Evolutionary conservation across 371 early-diverging fungal genomes (phyloP).

Genomic region (Zychaea mexicana): DNA sequence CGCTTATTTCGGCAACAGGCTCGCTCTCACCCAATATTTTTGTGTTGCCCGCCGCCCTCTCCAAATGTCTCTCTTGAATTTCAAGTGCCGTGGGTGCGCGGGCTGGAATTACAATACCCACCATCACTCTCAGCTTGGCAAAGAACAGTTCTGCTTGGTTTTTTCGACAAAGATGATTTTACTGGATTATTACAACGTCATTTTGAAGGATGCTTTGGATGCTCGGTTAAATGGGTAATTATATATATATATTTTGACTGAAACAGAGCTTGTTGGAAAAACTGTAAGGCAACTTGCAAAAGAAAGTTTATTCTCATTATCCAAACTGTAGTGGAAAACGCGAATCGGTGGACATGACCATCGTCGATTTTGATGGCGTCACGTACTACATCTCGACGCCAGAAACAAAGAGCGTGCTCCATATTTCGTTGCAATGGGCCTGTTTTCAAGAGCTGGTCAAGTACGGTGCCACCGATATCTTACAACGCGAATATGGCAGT

Average conservation of each 20-base stretch:
- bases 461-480: conserved; percentile 82
- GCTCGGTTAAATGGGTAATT: conserved; percentile 61
- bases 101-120: too few relatives aligned
- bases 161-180: conserved; percentile 54
- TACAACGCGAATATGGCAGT: conserved; percentile 80
- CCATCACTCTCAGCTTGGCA: conserved; percentile 6
- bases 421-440: conserved; percentile 81
- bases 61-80: too few relatives aligned
- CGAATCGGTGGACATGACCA: conserved; percentile 80
- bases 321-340: conserved; percentile 72
- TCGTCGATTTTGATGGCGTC: conserved; percentile 97
- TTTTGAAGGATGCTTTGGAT: conserved; percentile 63
- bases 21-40: too few relatives aligned
- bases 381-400: conserved; percentile 83
- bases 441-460: conserved; percentile 78
- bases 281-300: too few relatives aligned
- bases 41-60: too few relatives aligned
- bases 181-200: conserved; percentile 71
- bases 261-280: too few relatives aligned
- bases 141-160: not conserved
- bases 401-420: conserved; percentile 68
- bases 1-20: too few relatives aligned
- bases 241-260: not conserved
- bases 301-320: too few relatives aligned
- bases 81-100: too few relatives aligned